These are phyloP conservation scores for Paraphoma chrysanthemicola DNA, from an alignment of 2,329 filamentous ascomycete species.

Conservation along the genomic window DNA sequence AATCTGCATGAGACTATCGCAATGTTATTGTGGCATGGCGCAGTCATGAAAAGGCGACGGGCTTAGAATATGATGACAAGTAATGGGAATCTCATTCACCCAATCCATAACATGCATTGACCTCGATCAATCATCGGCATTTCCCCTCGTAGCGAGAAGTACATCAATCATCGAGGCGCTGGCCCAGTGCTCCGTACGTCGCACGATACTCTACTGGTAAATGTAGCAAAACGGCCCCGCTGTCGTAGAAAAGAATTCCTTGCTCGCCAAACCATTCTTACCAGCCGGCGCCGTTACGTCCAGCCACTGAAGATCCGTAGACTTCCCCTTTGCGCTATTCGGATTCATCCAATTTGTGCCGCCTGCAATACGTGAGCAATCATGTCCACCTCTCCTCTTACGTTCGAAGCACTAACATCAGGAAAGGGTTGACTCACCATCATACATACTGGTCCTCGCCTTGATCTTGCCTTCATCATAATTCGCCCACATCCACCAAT, in stretches of 20 bases:
- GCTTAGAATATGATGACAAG: too few species aligned
- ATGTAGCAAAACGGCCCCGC: conserved; percentile 43
- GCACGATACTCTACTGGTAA: conserved; percentile 25
- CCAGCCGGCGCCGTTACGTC: conserved; percentile 31
- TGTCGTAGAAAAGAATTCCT: conserved; percentile 37
- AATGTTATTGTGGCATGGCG: too few species aligned
- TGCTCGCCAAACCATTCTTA: conserved; percentile 28
- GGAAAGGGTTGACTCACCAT: conserved; percentile 30
- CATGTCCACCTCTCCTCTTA: background rate
- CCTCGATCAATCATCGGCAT: too few species aligned
- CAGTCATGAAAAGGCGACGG: too few species aligned
- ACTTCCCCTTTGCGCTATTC: conserved; percentile 48
- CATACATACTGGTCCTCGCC: conserved; percentile 39
- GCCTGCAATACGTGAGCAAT: conserved; percentile 11
- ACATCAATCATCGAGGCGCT: too few species aligned
- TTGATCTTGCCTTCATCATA: conserved; percentile 40
- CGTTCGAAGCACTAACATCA: background rate
- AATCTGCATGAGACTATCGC: too few species aligned
- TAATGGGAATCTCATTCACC: too few species aligned
- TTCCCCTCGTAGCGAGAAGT: too few species aligned
- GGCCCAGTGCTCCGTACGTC: background rate
- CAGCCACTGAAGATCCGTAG: conserved; percentile 38
- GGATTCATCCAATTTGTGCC: conserved; percentile 54
- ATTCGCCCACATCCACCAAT: conserved; percentile 61
- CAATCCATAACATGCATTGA: too few species aligned